phyloP scores from a whole-genome alignment of 331 rosid species.

The Stylosanthes scabra region DNA sequence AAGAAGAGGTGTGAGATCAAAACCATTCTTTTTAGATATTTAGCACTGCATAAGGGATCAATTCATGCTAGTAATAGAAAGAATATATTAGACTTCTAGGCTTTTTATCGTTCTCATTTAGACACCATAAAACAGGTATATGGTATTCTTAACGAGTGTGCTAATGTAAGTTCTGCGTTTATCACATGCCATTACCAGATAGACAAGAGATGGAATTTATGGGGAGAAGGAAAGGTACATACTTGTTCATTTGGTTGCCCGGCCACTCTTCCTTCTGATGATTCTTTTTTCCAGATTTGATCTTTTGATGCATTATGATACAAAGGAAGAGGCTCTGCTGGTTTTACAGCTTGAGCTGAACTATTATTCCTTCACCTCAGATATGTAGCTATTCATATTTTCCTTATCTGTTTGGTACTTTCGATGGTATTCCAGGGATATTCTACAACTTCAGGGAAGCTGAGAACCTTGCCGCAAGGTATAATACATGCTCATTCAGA shows the following conservation, averaged over 20 bases:
- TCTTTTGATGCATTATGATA: slow-evolving; percentile 14
- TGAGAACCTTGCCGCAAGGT: slow-evolving; percentile 83
- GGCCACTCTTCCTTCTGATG: slow-evolving; percentile 18
- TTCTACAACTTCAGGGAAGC: slow-evolving; percentile 46
- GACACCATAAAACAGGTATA: not conserved
- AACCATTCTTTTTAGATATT: slow-evolving; percentile 13
- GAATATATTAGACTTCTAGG: not conserved
- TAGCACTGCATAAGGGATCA: slow-evolving; percentile 19
- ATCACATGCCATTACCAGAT: slow-evolving; percentile 55
- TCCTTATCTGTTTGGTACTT: slow-evolving; percentile 6
- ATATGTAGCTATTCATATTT: not conserved
- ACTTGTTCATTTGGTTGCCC: slow-evolving; percentile 29
- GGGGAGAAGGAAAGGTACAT: slow-evolving; percentile 61
- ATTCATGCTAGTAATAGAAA: slow-evolving; percentile 3
- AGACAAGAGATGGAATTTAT: slow-evolving; percentile 59
- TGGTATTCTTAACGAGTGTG: slow-evolving; percentile 29
- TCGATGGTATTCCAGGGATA: slow-evolving; percentile 53
- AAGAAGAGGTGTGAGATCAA: slow-evolving; percentile 62
- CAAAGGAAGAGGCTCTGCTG: slow-evolving; percentile 2
- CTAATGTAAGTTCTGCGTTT: slow-evolving; percentile 38
- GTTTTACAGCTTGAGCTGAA: slow-evolving; percentile 17
- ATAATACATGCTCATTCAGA: slow-evolving; percentile 79
- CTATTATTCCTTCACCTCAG: slow-evolving; percentile 2
- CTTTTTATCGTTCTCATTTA: not conserved
- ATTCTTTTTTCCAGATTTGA: slow-evolving; percentile 13